Base-by-base conservation (phyloP, 2,329 filamentous ascomycete species). In the Talaromyces albobiverticillius region DNA sequence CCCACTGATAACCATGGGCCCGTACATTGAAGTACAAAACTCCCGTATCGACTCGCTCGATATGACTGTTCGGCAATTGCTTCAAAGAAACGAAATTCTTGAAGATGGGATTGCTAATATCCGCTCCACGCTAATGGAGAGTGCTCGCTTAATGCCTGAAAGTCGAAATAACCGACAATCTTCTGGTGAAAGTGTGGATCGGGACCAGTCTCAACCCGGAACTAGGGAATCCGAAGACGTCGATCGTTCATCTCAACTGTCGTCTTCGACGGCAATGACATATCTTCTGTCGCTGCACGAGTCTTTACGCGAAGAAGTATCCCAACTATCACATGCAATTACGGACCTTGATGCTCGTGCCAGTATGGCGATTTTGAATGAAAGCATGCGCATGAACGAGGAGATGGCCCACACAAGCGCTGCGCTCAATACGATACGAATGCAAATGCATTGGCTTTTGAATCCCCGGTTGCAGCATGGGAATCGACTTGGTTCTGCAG, bases 391-490 rank as follows among this genome's bases (percentile, higher is more conserved):
- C 3, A 76, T 80, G 47, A 82, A 83, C 56, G 83, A 85, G 60
- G 82, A 86, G 56, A 79, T 85, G 70, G 75, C 82, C 10, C 82
- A 84, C 61, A 79, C 81, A 7, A 83, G 81, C 56, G 82, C 82
- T 3, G 82, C 81, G 36, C 75, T 86, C 42, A 81, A 78, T 59
- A 79, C 76, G 14, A 76, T 85, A 57, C 76, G 80, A 51, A 78
- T 84, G 71, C 83, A 86, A 61, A 73, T 86, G 20, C 82, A 84
- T 50, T 85, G 83, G 83, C 74, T 85, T 11, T 79, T 83, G 62
- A 82, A 80, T 56, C 76, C 80, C 2, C 77, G 81, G 16, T 66
- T 84, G 56, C 79, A 82, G 55, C 68, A 76, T 20, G 65, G 63
- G 2, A 63, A 71, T 45, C 48, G 51, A 25, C 46, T 50, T 40